Evolutionary conservation across 2,329 filamentous ascomycete species (phyloP).

Genomic region (Sarocladiaceae sp.): DNA sequence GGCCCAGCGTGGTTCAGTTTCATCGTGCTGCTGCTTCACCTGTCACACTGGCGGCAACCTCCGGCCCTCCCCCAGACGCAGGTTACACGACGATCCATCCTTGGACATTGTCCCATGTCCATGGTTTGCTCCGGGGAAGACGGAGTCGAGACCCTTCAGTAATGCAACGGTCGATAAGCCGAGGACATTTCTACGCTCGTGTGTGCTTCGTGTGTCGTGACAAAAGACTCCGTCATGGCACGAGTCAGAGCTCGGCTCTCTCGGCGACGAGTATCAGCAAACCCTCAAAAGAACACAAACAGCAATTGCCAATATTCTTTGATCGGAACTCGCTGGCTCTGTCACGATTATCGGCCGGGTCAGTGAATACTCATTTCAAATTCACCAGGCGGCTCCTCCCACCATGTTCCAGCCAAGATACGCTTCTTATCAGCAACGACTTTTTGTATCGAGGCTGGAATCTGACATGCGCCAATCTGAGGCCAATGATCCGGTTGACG

Average conservation of each 20-base stretch:
- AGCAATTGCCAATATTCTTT: neutral
- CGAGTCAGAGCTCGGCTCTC: neutral
- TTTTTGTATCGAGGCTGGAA: neutral
- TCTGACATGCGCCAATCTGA: neutral
- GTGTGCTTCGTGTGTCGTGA: neutral
- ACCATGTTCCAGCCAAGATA: neutral
- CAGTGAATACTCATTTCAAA: too few species aligned
- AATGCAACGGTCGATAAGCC: too few species aligned
- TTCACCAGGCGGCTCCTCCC: neutral
- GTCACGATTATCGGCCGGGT: too few species aligned
- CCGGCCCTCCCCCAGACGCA: conserved; percentile 8
- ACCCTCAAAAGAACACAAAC: too few species aligned
- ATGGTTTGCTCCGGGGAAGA: neutral
- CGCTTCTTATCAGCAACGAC: neutral
- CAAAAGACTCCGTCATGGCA: neutral
- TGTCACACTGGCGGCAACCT: conserved; percentile 6
- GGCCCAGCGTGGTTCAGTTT: too few species aligned
- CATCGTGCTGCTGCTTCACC: neutral
- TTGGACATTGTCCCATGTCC: neutral
- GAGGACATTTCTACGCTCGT: too few species aligned
- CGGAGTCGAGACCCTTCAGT: neutral
- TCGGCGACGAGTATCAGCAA: too few species aligned
- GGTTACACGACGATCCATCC: neutral
- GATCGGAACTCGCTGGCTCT: too few species aligned
- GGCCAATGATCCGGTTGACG: too few species aligned